A percentile compares a stretch with the other conserved stretches of the same genome.
Evolutionary conservation across 2,329 filamentous ascomycete genomes (phyloP).

Genomic region (Diaporthe vaccinii): DNA sequence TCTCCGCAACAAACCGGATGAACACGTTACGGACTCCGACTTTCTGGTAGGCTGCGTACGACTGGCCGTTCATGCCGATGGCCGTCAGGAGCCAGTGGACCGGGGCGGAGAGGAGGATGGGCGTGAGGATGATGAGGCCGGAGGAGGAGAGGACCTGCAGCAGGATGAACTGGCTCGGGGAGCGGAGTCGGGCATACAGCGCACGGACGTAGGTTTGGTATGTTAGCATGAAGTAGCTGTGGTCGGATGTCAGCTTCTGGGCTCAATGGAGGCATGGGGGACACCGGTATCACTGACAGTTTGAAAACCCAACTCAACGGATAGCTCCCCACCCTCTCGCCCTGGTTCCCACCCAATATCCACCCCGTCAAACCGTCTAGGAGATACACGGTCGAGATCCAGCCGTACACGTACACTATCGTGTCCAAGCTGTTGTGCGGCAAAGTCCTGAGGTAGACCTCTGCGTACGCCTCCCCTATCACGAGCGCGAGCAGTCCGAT

Average conservation of each 20-base stretch:
- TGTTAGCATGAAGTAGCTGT: conserved; percentile 75
- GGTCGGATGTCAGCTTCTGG: conserved; percentile 13
- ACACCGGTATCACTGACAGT: conserved; percentile 61
- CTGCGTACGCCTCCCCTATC: conserved; percentile 77
- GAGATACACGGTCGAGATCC: conserved; percentile 76
- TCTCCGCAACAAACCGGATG: conserved; percentile 76
- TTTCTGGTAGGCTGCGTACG: conserved; percentile 75
- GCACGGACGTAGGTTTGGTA: conserved; percentile 80
- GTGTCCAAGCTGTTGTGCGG: conserved; percentile 77
- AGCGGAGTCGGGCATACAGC: conserved; percentile 76
- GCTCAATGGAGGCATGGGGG: not conserved
- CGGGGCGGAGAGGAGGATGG: conserved; percentile 72
- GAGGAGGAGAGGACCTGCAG: conserved; percentile 75
- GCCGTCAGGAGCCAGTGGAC: conserved; percentile 69
- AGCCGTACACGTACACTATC: conserved; percentile 78
- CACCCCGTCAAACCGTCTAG: conserved; percentile 75
- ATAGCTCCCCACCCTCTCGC: conserved; percentile 77
- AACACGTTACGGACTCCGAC: conserved; percentile 76
- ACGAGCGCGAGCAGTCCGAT: conserved; percentile 76
- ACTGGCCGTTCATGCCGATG: conserved; percentile 69
- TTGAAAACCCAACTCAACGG: conserved; percentile 81
- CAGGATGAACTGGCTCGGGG: conserved; percentile 73
- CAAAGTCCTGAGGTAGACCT: conserved; percentile 76
- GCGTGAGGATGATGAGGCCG: conserved; percentile 73
- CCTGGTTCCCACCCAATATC: conserved; percentile 75